Percentiles rank a stretch among this genome's conserved stretches.
phyloP scores from a whole-genome alignment of 352 stramenopile genomes.

The Hyaloperonospora arabidopsidis region DNA sequence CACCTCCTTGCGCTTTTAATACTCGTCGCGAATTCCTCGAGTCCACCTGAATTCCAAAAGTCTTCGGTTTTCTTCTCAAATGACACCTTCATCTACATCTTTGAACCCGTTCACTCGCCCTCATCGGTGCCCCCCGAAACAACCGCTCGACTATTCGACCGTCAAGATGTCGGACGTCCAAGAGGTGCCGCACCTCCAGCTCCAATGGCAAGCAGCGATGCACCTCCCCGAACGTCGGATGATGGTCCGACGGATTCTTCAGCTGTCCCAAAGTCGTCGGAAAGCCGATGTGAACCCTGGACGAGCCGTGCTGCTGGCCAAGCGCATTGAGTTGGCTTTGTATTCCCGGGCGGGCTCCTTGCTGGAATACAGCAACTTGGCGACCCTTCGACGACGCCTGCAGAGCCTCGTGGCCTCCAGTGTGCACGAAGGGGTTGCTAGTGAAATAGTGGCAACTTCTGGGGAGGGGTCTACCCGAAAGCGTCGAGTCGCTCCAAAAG shows the following conservation, averaged over 20 bases:
- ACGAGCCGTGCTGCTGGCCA: constrained; percentile 38
- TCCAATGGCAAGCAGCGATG: constrained; percentile 46
- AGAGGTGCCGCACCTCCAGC: constrained; percentile 9
- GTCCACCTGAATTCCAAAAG: too few species aligned
- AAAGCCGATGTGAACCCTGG: constrained; percentile 15
- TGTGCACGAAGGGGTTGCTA: constrained; percentile 51
- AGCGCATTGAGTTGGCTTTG: constrained; percentile 65
- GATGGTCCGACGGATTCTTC: constrained; percentile 68
- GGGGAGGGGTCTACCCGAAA: constrained; percentile 17
- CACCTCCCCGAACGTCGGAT: constrained; percentile 54
- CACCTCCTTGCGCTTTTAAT: background rate
- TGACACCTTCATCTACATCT: too few species aligned
- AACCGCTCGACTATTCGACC: constrained; percentile 11
- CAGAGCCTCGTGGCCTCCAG: constrained; percentile 64
- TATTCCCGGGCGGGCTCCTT: constrained; percentile 62
- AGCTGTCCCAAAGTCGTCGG: constrained; percentile 34
- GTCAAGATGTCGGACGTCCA: constrained; percentile 13
- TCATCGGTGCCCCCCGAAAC: background rate
- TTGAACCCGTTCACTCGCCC: too few species aligned
- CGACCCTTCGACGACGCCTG: constrained; percentile 58
- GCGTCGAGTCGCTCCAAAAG: constrained; percentile 22
- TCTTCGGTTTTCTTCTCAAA: too few species aligned
- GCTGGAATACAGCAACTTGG: constrained; percentile 60
- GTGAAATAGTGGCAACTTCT: constrained; percentile 16
- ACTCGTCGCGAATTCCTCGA: too few species aligned